Conservation (phyloP, 257 asterid species). For the Plantago ovata region DNA sequence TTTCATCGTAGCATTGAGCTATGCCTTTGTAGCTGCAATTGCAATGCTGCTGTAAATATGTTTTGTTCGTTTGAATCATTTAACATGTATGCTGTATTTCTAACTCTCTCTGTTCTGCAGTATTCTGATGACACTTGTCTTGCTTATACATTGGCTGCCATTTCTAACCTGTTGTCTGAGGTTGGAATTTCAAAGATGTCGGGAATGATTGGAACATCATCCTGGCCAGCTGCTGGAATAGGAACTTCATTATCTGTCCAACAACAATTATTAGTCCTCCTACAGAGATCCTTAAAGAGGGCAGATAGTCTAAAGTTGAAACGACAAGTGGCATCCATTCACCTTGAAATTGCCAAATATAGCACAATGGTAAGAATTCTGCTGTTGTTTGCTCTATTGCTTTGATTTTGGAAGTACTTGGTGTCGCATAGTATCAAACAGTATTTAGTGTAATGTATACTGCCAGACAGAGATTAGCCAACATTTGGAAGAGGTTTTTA, state of each 20-base stretch:
- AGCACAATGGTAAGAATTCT: conserved; percentile 57
- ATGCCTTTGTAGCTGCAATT: conserved; percentile 7
- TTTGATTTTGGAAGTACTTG: neutral
- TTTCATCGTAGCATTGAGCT: conserved; percentile 12
- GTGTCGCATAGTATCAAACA: neutral
- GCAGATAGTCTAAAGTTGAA: conserved; percentile 81
- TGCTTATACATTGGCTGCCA: conserved; percentile 83
- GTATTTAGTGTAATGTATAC: neutral
- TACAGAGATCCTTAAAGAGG: conserved; percentile 83
- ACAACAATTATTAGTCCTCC: conserved; percentile 83
- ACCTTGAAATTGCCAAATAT: conserved; percentile 83
- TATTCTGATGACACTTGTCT: conserved; percentile 85
- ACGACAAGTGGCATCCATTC: conserved; percentile 83
- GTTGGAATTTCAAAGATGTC: conserved; percentile 64
- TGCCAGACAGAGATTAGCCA: too few relatives aligned
- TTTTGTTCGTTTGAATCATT: conserved; percentile 1
- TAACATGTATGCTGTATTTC: neutral
- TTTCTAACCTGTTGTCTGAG: conserved; percentile 81
- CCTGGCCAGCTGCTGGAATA: conserved; percentile 63
- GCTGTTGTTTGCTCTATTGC: conserved; percentile 3
- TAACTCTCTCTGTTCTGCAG: conserved; percentile 44
- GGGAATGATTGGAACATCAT: conserved; percentile 79
- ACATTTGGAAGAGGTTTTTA: too few relatives aligned
- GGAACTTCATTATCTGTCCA: conserved; percentile 77
- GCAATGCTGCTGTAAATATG: neutral